phyloP scores from a whole-genome alignment of 225 moss, liverwort and hornwort species.

The Ulota crispa region DNA sequence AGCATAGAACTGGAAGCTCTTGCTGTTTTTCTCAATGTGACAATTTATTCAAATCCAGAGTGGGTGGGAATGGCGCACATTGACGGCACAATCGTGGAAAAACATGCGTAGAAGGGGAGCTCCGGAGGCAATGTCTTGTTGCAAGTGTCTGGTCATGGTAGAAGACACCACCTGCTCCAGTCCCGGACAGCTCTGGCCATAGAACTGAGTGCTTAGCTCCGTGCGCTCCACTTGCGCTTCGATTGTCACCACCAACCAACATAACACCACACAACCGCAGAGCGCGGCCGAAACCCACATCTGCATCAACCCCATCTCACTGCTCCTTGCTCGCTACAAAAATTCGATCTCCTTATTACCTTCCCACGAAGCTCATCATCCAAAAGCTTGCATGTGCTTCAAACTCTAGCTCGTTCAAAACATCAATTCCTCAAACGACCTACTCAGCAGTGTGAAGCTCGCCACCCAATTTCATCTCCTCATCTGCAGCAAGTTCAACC shows the following conservation, averaged over 20 bases:
- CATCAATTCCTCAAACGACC: background rate
- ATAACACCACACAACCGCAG: constrained; percentile 7
- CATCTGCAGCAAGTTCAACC: background rate
- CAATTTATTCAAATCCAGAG: background rate
- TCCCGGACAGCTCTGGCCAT: constrained; percentile 40
- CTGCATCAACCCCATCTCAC: constrained; percentile 28
- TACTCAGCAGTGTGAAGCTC: background rate
- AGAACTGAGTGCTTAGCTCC: constrained; percentile 43
- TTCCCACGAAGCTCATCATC: background rate
- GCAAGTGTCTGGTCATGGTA: constrained; percentile 48
- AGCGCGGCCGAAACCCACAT: background rate
- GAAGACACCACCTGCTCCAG: constrained; percentile 48
- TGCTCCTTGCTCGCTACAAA: background rate
- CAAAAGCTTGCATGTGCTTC: background rate
- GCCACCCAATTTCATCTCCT: background rate
- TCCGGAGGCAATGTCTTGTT: constrained; percentile 47
- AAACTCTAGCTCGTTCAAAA: background rate
- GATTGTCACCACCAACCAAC: constrained; percentile 14
- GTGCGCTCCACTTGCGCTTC: constrained; percentile 24
- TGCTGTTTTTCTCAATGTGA: too few relatives aligned
- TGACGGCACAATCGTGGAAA: constrained; percentile 63
- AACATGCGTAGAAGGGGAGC: constrained; percentile 63
- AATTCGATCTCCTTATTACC: background rate
- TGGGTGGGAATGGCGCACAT: constrained; percentile 30
- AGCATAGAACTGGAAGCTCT: background rate